phyloP scores from a whole-genome alignment of 805 yeast species.

The Yamadazyma insecticola region DNA sequence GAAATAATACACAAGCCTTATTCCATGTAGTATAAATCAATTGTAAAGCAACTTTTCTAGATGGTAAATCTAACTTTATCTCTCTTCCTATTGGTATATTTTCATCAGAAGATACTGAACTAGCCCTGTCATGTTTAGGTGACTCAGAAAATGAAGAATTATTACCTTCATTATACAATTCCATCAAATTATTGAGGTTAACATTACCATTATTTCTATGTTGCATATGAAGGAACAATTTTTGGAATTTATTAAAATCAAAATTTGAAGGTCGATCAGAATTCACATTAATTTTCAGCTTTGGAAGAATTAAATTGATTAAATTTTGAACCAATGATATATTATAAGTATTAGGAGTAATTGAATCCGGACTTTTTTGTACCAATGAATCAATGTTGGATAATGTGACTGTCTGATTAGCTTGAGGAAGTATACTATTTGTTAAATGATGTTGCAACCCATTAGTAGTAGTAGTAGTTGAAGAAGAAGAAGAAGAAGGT shows the following conservation, averaged over 20 bases:
- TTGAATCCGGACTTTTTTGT: slow-evolving; percentile 4
- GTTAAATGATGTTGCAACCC: no score
- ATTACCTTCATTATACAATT: slow-evolving; percentile 25
- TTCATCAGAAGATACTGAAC: slow-evolving; percentile 15
- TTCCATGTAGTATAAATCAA: slow-evolving; percentile 77
- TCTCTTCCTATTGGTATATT: slow-evolving; percentile 31
- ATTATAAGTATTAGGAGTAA: slow-evolving; percentile 13
- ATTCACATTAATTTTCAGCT: slow-evolving; percentile 24
- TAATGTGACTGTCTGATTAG: not conserved
- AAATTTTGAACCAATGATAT: slow-evolving; percentile 29
- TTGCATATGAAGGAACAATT: slow-evolving; percentile 17
- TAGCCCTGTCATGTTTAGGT: slow-evolving; percentile 1
- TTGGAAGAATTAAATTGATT: slow-evolving; percentile 31
- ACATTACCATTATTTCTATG: slow-evolving; percentile 12
- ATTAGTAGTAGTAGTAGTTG: not conserved
- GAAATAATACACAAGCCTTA: slow-evolving; percentile 77
- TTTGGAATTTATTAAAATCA: slow-evolving; percentile 31
- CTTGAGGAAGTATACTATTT: no score
- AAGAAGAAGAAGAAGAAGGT: no score
- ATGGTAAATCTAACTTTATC: slow-evolving; percentile 66
- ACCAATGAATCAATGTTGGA: slow-evolving; percentile 1
- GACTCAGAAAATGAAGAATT: slow-evolving; percentile 10
- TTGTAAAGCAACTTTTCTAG: slow-evolving; percentile 65
- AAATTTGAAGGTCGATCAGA: slow-evolving; percentile 28
- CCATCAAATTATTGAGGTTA: slow-evolving; percentile 23